A percentile compares a stretch with the other conserved stretches of the same genome.
phyloP scores from a whole-genome alignment of 306 rosid genomes.

The Abrus precatorius region DNA sequence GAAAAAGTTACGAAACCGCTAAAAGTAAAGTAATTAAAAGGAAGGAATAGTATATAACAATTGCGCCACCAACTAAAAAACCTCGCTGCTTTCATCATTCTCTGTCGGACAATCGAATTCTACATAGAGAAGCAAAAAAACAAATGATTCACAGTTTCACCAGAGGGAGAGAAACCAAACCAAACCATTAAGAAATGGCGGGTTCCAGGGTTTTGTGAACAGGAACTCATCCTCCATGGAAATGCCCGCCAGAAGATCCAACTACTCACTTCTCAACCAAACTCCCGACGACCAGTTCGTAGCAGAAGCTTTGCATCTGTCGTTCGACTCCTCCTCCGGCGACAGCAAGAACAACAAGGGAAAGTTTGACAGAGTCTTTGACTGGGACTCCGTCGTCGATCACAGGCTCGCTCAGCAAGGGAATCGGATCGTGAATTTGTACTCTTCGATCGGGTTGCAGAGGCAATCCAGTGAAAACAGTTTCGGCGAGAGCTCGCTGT shows the following conservation, averaged over 20 bases:
- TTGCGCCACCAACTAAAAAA: too few species aligned
- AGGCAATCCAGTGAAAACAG: constrained; percentile 98
- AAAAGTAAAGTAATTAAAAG: too few species aligned
- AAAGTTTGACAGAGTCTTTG: constrained; percentile 66
- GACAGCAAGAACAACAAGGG: constrained; percentile 67
- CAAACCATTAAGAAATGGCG: constrained; percentile 58
- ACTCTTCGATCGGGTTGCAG: constrained; percentile 79
- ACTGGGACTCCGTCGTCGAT: constrained; percentile 81
- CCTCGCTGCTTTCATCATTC: too few species aligned
- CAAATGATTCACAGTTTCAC: too few species aligned
- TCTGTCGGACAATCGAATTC: too few species aligned
- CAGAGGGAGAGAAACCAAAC: background rate
- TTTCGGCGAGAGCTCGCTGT: constrained; percentile 90
- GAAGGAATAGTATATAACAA: too few species aligned
- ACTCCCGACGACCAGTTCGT: constrained; percentile 75
- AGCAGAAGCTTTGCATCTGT: constrained; percentile 13
- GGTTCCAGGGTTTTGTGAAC: constrained; percentile 66
- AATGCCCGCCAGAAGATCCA: constrained; percentile 90
- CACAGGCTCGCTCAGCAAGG: constrained; percentile 67
- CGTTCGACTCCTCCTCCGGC: constrained; percentile 61
- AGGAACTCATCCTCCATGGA: constrained; percentile 55
- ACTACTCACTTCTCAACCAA: constrained; percentile 84
- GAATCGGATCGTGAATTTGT: constrained; percentile 81
- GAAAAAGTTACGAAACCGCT: constrained; percentile 21
- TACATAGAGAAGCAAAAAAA: too few species aligned